A percentile compares a stretch with the other conserved stretches of the same genome.
phyloP scores from a whole-genome alignment of 75 land plant genomes.

The Azolla pinnata region DNA sequence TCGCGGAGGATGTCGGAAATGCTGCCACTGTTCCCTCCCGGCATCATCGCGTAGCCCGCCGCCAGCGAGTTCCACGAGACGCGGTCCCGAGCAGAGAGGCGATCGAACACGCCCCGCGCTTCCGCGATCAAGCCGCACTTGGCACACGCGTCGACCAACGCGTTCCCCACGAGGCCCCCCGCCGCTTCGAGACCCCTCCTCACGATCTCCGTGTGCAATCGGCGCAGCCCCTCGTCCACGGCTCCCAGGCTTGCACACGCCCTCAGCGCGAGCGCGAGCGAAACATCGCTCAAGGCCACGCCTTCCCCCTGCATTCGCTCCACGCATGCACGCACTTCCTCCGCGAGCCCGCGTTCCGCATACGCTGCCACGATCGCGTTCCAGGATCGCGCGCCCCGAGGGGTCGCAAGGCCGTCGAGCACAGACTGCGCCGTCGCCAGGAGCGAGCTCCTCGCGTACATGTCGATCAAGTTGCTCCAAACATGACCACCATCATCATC shows the following conservation, averaged over 20 bases:
- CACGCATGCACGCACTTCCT: constrained; percentile 17
- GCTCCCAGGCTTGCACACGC: constrained; percentile 6
- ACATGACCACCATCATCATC: no score
- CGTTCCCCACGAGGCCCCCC: constrained; percentile 26
- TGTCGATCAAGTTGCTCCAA: constrained; percentile 4
- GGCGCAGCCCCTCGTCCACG: constrained; percentile 4
- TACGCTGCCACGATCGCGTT: constrained; percentile 27
- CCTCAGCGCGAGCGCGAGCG: not conserved
- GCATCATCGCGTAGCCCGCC: no score
- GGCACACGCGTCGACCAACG: constrained; percentile 40
- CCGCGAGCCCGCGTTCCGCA: constrained; percentile 16
- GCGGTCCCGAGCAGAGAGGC: constrained; percentile 27
- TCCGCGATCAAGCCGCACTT: constrained; percentile 26
- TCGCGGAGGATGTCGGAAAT: no score
- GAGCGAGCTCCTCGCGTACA: constrained; percentile 4
- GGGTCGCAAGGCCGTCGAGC: not conserved
- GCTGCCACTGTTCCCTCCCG: no score
- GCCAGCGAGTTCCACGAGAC: constrained; percentile 59
- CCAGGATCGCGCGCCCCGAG: constrained; percentile 25
- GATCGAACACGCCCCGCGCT: constrained; percentile 44
- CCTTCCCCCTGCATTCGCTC: constrained; percentile 14
- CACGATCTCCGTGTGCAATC: constrained; percentile 10
- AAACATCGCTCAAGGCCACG: not conserved
- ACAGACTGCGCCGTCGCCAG: not conserved
- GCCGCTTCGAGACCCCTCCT: constrained; percentile 9